Evolutionary conservation across 495 filamentous ascomycete genomes (phyloP), one percentile per base, ranked within the genome.

Genomic region (Ascodesmis nigricans): DNA sequence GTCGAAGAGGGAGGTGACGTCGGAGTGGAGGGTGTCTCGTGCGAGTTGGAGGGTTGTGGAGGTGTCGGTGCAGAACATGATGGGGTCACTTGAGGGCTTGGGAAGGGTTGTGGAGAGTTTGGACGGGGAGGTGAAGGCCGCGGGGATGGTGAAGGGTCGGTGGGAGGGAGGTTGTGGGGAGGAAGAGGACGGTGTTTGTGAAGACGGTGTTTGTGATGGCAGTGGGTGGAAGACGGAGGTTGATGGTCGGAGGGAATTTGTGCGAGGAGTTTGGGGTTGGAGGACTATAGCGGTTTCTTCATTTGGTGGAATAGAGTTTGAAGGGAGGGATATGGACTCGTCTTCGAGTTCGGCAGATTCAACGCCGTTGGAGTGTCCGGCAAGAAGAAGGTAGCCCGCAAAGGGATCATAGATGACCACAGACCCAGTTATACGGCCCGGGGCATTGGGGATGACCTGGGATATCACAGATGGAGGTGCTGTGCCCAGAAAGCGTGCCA

Each of bases 341-440:
- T n/a, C n/a, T n/a, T 52, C 48, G 29, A 52, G 51, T 35, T 51
- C 48, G 9, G 31, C 43, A 11, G 33, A 35, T 36, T 34, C 26
- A 3, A 44, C 39, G 5, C 33, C 31, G 13, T 15, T 43, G 4
- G 33, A 24, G 4, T 46, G 46, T 5, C 35, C 36, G 4, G 48
- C 43, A 20, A 52, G 25, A 3, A 52, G 36, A 9, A 52, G 34
- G 37, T 52, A 51, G 11, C 48, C 48, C 10, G 51, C 42, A 15
- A 51, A 52, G 2, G 48, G 43, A 29, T 52, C 48, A 7, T 52
- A 50, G 5, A 51, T 24, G 7, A 42, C 48, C 8, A 39, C 26
- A 17, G 39, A 52, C 3, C 48, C 48, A 10, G 30, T 7, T 4
- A 51, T 35, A 5, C 47, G 29, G 4, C 27, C 16, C 5, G 25